phyloP scores from a whole-genome alignment of 495 filamentous ascomycete genomes.

The Aspergillus affinis region DNA sequence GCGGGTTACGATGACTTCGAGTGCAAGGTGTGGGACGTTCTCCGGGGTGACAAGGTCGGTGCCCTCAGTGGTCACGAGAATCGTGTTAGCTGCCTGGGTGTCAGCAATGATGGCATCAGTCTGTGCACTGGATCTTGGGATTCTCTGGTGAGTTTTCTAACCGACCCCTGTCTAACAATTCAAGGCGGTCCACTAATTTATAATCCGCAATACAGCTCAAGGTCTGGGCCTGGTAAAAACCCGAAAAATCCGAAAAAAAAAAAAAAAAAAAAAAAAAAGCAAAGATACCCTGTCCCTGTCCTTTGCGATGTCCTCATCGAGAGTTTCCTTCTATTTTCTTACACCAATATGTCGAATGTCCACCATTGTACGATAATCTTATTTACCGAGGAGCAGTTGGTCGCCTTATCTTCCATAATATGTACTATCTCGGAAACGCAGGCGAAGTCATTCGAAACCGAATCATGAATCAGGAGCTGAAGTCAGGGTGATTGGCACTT shows the following conservation, averaged over 20 bases:
- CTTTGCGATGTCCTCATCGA: slow-evolving; percentile 44
- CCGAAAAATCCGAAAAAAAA: slow-evolving; percentile 26
- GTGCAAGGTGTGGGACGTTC: slow-evolving; percentile 99
- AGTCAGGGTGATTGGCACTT: slow-evolving; percentile 6
- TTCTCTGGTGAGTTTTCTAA: slow-evolving; percentile 73
- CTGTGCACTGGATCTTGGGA: slow-evolving; percentile 99
- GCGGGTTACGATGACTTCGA: slow-evolving; percentile 99
- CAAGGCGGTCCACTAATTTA: slow-evolving; percentile 14
- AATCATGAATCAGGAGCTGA: slow-evolving; percentile 12
- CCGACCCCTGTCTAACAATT: too few species aligned
- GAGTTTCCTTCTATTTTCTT: slow-evolving; percentile 32
- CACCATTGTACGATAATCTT: slow-evolving; percentile 50
- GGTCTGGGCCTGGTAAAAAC: slow-evolving; percentile 73
- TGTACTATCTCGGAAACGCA: slow-evolving; percentile 29
- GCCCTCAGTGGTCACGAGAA: slow-evolving; percentile 97
- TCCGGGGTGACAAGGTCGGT: slow-evolving; percentile 94
- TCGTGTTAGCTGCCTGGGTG: slow-evolving; percentile 95
- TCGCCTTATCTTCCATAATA: slow-evolving; percentile 33
- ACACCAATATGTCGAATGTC: slow-evolving; percentile 35
- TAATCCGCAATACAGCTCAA: slow-evolving; percentile 60
- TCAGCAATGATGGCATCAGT: slow-evolving; percentile 98
- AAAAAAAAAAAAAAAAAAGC: slow-evolving; percentile 40
- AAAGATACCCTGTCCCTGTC: slow-evolving; percentile 50
- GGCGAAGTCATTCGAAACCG: slow-evolving; percentile 16
- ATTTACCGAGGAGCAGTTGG: slow-evolving; percentile 31